Percentiles rank a stretch among this genome's conserved stretches.
phyloP scores from a whole-genome alignment of 2,329 filamentous ascomycete species.

The Monilinia vaccinii-corymbosi region DNA sequence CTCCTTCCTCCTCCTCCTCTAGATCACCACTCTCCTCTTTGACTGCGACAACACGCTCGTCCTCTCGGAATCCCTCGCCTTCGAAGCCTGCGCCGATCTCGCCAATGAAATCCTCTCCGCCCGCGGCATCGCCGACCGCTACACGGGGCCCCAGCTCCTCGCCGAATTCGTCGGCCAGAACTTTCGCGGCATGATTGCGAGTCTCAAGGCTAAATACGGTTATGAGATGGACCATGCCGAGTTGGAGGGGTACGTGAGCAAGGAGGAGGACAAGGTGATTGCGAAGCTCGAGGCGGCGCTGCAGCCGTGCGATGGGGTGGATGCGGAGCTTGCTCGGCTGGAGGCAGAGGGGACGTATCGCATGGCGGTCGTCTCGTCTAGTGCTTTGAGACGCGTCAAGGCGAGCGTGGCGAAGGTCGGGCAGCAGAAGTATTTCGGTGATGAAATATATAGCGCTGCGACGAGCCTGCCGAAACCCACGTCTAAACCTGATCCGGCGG shows the following conservation, averaged over 20 bases:
- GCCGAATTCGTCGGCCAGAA: constrained; percentile 86
- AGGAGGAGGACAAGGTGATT: constrained; percentile 78
- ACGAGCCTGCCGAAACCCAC: constrained; percentile 71
- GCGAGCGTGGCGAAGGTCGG: constrained; percentile 72
- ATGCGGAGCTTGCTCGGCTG: constrained; percentile 58
- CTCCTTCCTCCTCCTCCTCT: background rate
- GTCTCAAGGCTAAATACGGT: constrained; percentile 65
- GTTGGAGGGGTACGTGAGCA: constrained; percentile 62
- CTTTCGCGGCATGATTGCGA: constrained; percentile 83
- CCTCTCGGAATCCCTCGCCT: constrained; percentile 81
- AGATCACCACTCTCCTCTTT: constrained; percentile 66
- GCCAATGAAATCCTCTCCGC: constrained; percentile 75
- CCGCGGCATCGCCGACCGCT: constrained; percentile 54
- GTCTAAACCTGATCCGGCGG: constrained; percentile 82
- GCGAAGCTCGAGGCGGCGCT: constrained; percentile 63
- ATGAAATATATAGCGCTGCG: constrained; percentile 74
- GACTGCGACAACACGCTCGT: constrained; percentile 89
- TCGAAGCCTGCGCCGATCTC: constrained; percentile 82
- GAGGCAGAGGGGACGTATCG: constrained; percentile 53
- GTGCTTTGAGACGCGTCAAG: constrained; percentile 66
- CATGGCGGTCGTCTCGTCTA: constrained; percentile 73
- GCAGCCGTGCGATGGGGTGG: constrained; percentile 59
- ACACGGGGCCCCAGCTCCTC: constrained; percentile 72
- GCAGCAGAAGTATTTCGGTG: constrained; percentile 73
- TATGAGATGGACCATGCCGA: constrained; percentile 62